Evolutionary conservation across 108 stramenopile species (phyloP).

Genomic region (Cyclostephanos tholiformis): DNA sequence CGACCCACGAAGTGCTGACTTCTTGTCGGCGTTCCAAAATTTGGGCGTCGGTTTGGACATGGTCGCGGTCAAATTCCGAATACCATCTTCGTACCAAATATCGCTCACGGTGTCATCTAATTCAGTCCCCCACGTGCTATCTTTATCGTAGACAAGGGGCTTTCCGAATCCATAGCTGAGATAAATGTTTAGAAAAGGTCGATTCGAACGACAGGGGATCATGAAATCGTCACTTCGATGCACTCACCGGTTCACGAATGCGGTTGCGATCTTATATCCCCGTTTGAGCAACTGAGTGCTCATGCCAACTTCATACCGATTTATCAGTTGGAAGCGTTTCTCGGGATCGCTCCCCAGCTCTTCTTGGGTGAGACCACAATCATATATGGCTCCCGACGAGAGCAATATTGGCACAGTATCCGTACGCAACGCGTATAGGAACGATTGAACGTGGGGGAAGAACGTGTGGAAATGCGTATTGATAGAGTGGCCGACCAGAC

Average conservation of each 20-base stretch:
- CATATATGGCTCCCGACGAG: conserved; percentile 48
- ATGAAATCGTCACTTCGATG: neutral
- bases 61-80: conserved; percentile 39
- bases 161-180: conserved; percentile 30
- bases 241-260: conserved; percentile 32
- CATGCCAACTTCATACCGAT: conserved; percentile 59
- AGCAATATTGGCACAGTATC: conserved; percentile 38
- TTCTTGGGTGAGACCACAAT: conserved; percentile 47
- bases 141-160: conserved; percentile 28
- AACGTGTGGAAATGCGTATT: conserved; percentile 52
- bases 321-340: conserved; percentile 43
- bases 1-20: conserved; percentile 3
- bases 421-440: conserved; percentile 48
- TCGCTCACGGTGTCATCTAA: conserved; percentile 48
- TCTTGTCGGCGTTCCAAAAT: conserved; percentile 16
- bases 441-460: conserved; percentile 55
- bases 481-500: conserved; percentile 50
- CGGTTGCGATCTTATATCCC: conserved; percentile 47
- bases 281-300: conserved; percentile 33
- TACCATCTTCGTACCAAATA: conserved; percentile 48
- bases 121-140: conserved; percentile 34
- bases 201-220: too few species aligned
- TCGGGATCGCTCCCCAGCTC: conserved; percentile 19
- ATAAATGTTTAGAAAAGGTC: neutral
- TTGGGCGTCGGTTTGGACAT: conserved; percentile 14